Evolutionary conservation across 169 alveolate genomes (phyloP), one percentile per base, ranked within the genome.

Genomic region (Theileria equi): DNA sequence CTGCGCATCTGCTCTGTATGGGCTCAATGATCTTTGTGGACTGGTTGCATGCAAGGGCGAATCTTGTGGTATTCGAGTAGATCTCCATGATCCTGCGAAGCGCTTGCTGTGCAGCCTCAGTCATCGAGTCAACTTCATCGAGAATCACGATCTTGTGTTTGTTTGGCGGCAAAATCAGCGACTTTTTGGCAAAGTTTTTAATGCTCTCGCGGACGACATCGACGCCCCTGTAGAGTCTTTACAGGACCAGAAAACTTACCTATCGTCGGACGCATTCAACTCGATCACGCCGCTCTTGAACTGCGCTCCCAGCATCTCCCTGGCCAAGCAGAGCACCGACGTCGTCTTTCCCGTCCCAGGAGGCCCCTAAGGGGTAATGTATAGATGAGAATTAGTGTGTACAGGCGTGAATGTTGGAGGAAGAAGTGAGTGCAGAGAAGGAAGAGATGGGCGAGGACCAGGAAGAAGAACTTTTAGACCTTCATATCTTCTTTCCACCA

Each of bases 331-430:
- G 57, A 95, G 93, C 10, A 98, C 96, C 61, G 97, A 91, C 35
- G 99, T 95, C 10, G 99, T 98, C 84, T 98, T 98, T 26, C 99
- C 99, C 11, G 98, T 95, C 28, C 99, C 99, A 1, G 99, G 99
- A 8, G 99, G 99, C 1, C 99, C 99, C 94, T 88, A 64, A 67
- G 44, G 26, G 50, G n/a, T n/a, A 32, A 11, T 55, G 25, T 52
- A 52, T 10, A 10, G 10, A 13, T 10, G 47, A 29, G 52, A 19
- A 17, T 5, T 17, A 23, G 47, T 21, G 45, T 5, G n/a, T n/a
- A n/a, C n/a, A n/a, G n/a, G n/a, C n/a, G n/a, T n/a, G 53, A 44
- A 5, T 3, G 5, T 44, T 5, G 10, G 53, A 11, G 10, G 21
- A 3, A 5, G 8, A 29, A 4, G 53, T 44, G 23, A 29, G 17